A percentile compares a stretch with the other conserved stretches of the same genome.
phyloP scores from a whole-genome alignment of 2,329 filamentous ascomycete species.

The Botryotinia globosa region DNA sequence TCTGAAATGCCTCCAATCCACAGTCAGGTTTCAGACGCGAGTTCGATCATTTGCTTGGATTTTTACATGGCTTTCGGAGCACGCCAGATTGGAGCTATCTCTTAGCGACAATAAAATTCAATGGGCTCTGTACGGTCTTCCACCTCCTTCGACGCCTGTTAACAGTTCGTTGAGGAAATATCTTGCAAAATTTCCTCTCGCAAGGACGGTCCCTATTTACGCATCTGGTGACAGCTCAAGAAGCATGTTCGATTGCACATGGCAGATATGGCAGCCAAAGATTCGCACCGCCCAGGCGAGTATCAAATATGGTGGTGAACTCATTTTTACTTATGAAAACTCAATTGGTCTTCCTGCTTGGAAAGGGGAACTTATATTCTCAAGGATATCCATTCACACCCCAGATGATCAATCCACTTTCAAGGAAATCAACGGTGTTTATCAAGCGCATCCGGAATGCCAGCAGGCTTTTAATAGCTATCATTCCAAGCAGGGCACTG shows the following conservation, averaged over 20 bases:
- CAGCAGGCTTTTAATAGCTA: conserved; percentile 52
- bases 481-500: conserved; percentile 44
- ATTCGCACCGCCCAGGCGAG: conserved; percentile 39
- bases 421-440: conserved; percentile 43
- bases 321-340: conserved; percentile 25
- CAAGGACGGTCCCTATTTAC: conserved; percentile 43
- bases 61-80: conserved; percentile 41
- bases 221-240: background rate
- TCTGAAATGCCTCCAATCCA: conserved; percentile 37
- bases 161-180: conserved; percentile 42
- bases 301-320: conserved; percentile 40
- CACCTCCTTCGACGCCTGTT: conserved; percentile 32
- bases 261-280: conserved; percentile 46
- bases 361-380: background rate
- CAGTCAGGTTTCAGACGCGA: conserved; percentile 38
- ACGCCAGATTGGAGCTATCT: conserved; percentile 43
- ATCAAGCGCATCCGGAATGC: conserved; percentile 52
- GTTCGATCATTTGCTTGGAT: conserved; percentile 26
- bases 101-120: conserved; percentile 38
- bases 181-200: conserved; percentile 45
- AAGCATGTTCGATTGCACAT: conserved; percentile 42
- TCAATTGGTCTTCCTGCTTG: background rate
- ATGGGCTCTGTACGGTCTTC: conserved; percentile 48
- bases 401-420: conserved; percentile 35
- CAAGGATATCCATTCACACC: background rate